Evolutionary conservation across 2,329 filamentous ascomycete genomes (phyloP).

Genomic region (Tolypocladium inflatum): DNA sequence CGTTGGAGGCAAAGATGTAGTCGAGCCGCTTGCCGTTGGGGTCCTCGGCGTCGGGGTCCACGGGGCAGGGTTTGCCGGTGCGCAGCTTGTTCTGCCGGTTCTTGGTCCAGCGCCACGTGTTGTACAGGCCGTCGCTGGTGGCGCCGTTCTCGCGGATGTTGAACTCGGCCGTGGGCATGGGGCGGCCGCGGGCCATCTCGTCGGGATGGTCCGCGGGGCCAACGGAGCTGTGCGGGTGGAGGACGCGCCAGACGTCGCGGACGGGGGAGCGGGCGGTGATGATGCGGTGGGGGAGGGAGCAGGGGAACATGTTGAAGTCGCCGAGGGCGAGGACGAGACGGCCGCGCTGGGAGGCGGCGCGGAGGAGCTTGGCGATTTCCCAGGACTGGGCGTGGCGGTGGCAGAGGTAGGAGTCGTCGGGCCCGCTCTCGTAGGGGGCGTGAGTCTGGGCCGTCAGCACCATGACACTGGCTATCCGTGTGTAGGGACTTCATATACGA

Average conservation of each 20-base stretch:
- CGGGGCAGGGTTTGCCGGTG: conserved; percentile 42
- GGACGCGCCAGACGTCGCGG: conserved; percentile 72
- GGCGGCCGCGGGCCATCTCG: conserved; percentile 55
- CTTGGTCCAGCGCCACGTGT: conserved; percentile 89
- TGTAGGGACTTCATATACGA: too few relatives aligned
- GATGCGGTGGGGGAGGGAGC: conserved; percentile 73
- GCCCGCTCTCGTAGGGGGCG: conserved; percentile 74
- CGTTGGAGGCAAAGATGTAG: conserved; percentile 77
- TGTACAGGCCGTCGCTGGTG: conserved; percentile 77
- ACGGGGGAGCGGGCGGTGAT: conserved; percentile 72
- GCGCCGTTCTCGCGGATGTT: conserved; percentile 76
- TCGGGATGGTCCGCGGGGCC: conserved; percentile 59
- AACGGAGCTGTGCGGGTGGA: conserved; percentile 76
- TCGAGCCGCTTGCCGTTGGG: conserved; percentile 78
- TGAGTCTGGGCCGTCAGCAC: conserved; percentile 42
- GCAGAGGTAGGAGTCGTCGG: conserved; percentile 76
- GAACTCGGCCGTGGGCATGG: conserved; percentile 65
- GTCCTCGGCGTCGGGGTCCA: conserved; percentile 60
- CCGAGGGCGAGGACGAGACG: conserved; percentile 80
- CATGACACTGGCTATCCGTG: accelerated
- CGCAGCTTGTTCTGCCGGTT: conserved; percentile 57
- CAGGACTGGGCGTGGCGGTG: conserved; percentile 90
- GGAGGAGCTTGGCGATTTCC: conserved; percentile 86
- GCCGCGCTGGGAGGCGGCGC: conserved; percentile 68
- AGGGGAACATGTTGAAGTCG: conserved; percentile 94